Base-by-base conservation (phyloP, 2,329 filamentous ascomycete genomes). In the Botrytis sinoallii region DNA sequence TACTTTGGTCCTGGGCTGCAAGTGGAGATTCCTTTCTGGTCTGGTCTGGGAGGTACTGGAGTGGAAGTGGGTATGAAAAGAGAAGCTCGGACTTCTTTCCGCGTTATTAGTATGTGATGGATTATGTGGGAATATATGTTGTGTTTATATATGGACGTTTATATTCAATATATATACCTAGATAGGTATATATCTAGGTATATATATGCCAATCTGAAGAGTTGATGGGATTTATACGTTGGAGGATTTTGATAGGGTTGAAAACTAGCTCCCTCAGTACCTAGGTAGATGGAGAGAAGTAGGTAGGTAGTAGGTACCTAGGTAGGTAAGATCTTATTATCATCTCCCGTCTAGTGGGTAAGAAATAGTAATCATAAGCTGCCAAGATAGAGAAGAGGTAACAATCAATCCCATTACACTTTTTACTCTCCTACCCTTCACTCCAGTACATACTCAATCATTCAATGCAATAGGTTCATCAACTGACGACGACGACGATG, bases 51-150 rank as follows among this genome's bases (percentile, higher is more conserved):
- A 52, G 48, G 48, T 52, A 5, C 25, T 6, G 25, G 70, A 52
- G 7, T n/a, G 25, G 25, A 67, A 52, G 7, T n/a, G 25, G 70
- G 67, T n/a, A 67, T 66, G 57, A 63, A 57, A 48, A 66, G 40
- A 72, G 74, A 76, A 79, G 77, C 77, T 78, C 75, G 77, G 77
- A 76, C 73, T 14, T 72, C 72, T 67, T 74, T 65, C 72, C 35
- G 16, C 35, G 29, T 68, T 68, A 71, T 60, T 60, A 40, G 25
- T 60, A 70, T 71, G 70, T 4, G n/a, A 25, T 22, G 22, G 12
- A 5, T 52, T 12, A 14, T 52, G 46, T 52, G 4, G 2, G 20
- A 52, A 10, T 12, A 25, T n/a, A 12, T 52, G 22, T 25, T 25
- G 12, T 25, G 20, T 44, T 8, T 46, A 4, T 48, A 48, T 12